Evolutionary conservation across 2,329 filamentous ascomycete species (phyloP).

Genomic region (Aspergillus fijiensis): DNA sequence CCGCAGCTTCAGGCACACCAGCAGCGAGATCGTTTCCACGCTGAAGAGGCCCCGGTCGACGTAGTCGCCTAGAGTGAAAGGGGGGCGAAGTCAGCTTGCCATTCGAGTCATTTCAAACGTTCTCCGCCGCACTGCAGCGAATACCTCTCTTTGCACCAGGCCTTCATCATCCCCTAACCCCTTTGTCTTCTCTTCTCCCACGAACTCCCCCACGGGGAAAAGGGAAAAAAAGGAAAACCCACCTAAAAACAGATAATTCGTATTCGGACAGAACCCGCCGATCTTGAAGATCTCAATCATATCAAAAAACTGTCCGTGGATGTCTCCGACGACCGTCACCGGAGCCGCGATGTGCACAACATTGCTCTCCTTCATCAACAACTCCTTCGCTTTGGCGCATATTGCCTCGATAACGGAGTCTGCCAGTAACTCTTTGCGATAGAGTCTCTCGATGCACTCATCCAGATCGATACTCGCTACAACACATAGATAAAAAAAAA

Average conservation of each 20-base stretch:
- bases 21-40: constrained; percentile 96
- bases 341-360: constrained; percentile 95
- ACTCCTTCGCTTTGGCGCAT: constrained; percentile 98
- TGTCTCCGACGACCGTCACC: constrained; percentile 96
- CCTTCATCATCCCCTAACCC: not conserved
- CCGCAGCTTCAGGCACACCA: constrained; percentile 94
- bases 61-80: constrained; percentile 72
- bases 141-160: not conserved
- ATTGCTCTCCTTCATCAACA: constrained; percentile 99
- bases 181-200: not conserved
- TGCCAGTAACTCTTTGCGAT: constrained; percentile 93
- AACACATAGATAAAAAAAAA: not conserved
- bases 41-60: constrained; percentile 98
- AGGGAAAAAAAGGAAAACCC: constrained; percentile 17
- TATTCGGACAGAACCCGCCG: constrained; percentile 94
- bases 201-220: not conserved
- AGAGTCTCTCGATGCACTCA: constrained; percentile 94
- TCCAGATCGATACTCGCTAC: constrained; percentile 94
- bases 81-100: not conserved
- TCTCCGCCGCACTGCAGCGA: not conserved
- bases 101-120: not conserved
- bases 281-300: constrained; percentile 99
- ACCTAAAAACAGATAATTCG: constrained; percentile 98
- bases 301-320: constrained; percentile 98
- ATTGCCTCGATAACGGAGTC: constrained; percentile 98